Evolutionary conservation across 768 basidiomycete genomes (phyloP), one percentile per base, ranked within the genome.

Genomic region (Boletellus ananiceps): DNA sequence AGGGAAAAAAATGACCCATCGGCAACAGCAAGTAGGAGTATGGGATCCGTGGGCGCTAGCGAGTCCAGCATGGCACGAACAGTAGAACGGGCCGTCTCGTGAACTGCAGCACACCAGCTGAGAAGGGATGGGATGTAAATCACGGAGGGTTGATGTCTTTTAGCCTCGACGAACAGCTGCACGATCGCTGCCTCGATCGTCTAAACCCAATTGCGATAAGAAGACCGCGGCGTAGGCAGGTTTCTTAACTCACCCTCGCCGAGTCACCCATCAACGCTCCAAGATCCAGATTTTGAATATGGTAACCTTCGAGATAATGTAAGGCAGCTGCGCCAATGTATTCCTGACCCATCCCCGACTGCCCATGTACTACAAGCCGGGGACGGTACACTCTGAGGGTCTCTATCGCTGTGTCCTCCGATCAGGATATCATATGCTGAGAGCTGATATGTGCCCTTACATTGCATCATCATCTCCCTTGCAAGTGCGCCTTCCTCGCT

Each of bases 101-200:
- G 79, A 19, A 98, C 80, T 2, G 92, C 83, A 1, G 83, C 74
- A 55, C 87, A 88, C 93, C 94, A 98, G 1, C 84, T 80, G 1
- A 81, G 60, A 6, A 99, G 79, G 1, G 91, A 88, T 0, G 95
- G 95, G 27, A 99, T 90, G 67, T 94, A 98, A 41, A 99, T 80
- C 33, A 98, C 86, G 0, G 93, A 93, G 0, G 96, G 96, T 58
- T 95, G 93, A 64, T 96, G 91, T 23, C 95, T 84, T 64, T 97
- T 98, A 1, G 95, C 96, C 66, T 99, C 96, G 18, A 94, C 79
- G 61, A 99, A 97, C 15, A 96, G 75, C 58, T 98, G 94, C 4
- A 97, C 92, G 46, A 97, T 83, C 2, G 90, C 86, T 1, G 96
- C 90, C 69, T 99, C 96, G 5, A 82, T 69, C 1, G 91, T 91